Base-by-base conservation (phyloP, 2,329 filamentous ascomycete genomes). In the Apiospora arundinis region DNA sequence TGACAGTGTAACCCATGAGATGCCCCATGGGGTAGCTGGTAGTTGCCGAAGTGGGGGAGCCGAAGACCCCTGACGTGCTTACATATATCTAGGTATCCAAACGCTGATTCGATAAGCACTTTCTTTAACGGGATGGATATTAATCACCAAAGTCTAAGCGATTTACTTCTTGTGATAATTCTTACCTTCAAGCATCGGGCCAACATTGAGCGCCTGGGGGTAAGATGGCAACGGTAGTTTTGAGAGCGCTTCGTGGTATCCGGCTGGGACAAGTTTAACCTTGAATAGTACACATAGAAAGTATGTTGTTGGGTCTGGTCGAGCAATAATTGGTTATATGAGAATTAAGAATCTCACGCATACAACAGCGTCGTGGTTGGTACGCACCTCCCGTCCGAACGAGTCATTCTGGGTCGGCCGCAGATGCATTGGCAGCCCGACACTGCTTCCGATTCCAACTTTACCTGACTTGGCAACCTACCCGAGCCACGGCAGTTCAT, bases 21-120 rank as follows among this genome's bases (percentile, higher is more conserved):
- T 40, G 12, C 32, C 56, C 56, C 56, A 63, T 63, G 56, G 56
- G 56, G 56, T 63, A 63, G 52, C 16, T 45, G 42, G 48, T 25
- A 25, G 16, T 63, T 63, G 56, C 56, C 56, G 56, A 63, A 63
- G 56, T 63, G 56, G 56, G 56, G 56, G 56, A 63, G 28, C 56
- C 21, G 56, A 40, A 40, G 32, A 63, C 56, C 56, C 56, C 56
- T 40, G 56, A 40, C 49, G 23, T 25, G 23, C 25, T 23, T 28
- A 32, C 32, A 32, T 32, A 12, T 14, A 32, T 8, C 18, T 40
- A 4, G n/a, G 16, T n/a, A 40, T 37, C 28, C 25, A 37, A 37
- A 11, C 25, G 12, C 37, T 60, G 28, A 4, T 32, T 14, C 18
- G 18, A 63, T 40, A 40, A 63, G 4, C 56, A 40, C 11, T 9